Evolutionary conservation across 2,329 filamentous ascomycete genomes (phyloP).

Genomic region (Curvularia sp.): DNA sequence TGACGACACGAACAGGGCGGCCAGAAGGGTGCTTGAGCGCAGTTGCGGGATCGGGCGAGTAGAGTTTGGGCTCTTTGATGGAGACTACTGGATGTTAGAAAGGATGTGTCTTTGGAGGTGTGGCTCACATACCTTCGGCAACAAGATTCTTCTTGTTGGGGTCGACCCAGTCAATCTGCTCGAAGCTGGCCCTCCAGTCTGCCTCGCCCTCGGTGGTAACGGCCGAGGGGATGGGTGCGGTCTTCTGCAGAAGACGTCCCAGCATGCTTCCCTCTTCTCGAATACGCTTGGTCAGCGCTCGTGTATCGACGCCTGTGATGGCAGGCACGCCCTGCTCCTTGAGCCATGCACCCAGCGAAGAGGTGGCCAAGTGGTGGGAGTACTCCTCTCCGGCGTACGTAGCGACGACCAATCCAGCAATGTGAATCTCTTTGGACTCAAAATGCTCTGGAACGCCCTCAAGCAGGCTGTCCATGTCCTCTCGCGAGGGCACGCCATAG

Average conservation of each 20-base stretch:
- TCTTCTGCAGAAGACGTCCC: constrained; percentile 83
- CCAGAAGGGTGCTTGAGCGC: constrained; percentile 88
- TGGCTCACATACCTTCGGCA: constrained; percentile 73
- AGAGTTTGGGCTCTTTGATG: constrained; percentile 83
- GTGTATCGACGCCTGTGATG: constrained; percentile 93
- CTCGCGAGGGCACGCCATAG: constrained; percentile 92
- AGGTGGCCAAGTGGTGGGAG: constrained; percentile 90
- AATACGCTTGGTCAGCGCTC: constrained; percentile 92
- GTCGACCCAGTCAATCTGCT: constrained; percentile 85
- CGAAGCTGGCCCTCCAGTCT: constrained; percentile 68
- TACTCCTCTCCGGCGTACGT: constrained; percentile 94
- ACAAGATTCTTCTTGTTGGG: constrained; percentile 94
- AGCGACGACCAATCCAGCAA: constrained; percentile 87
- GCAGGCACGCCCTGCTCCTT: constrained; percentile 95
- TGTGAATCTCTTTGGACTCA: constrained; percentile 90
- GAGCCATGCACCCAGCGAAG: constrained; percentile 91
- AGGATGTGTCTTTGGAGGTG: constrained; percentile 11
- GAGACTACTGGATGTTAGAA: constrained; percentile 71
- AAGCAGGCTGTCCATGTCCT: constrained; percentile 83
- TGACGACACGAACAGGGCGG: constrained; percentile 84
- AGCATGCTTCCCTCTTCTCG: constrained; percentile 95
- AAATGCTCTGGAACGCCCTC: constrained; percentile 90
- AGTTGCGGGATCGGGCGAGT: constrained; percentile 73
- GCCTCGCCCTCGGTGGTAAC: constrained; percentile 40
- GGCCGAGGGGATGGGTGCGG: constrained; percentile 48